Base-by-base conservation (phyloP, 1,284 basidiomycete genomes). In the Irpex rosettiformis region DNA sequence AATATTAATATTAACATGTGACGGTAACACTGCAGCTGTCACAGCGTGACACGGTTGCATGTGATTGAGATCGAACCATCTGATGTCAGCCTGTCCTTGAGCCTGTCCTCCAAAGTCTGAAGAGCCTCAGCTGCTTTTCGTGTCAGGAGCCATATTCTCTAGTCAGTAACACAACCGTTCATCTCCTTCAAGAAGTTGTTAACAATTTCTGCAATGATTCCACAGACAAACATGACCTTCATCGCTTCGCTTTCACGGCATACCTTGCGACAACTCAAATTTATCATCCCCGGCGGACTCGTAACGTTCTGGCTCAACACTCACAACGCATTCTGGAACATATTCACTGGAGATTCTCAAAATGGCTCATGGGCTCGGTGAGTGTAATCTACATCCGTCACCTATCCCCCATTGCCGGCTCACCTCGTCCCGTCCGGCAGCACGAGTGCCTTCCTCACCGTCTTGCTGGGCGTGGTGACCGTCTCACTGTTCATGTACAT, bases 401-500 rank as follows among this genome's bases (percentile, higher is more conserved):
- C 13, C 52, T 25, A 21, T 54, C 6, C 22, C 55, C 21, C 52
- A 5, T 22, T 27, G 37, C 11, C 13, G 29, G 33, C 29, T 16
- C 30, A 29, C 24, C 49, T 21, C 27, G 13, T 37, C 18, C 37
- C 16, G 16, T 25, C 24, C 24, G 25, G 16, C 57, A 88, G 87
- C 63, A 74, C 78, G 10, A 74, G 74, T 42, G 83, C 86, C 5
- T 65, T 79, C 45, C 70, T 75, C 22, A 79, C 83, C 22, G 72
- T 82, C 8, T 76, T 71, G 21, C 76, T 85, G 24, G 86, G 83
- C 11, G 66, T 79, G 21, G 70, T 82, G 25, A 90, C 89, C 8
- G 68, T 91, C 55, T 67, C 74, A 1, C 72, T 91, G n/a, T 91
- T 91, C 71, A 70, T 90, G 56, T 91, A 89, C 64, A 78, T 91